phyloP scores from a whole-genome alignment of 495 filamentous ascomycete species.

The Astrothelium subdiscretum region DNA sequence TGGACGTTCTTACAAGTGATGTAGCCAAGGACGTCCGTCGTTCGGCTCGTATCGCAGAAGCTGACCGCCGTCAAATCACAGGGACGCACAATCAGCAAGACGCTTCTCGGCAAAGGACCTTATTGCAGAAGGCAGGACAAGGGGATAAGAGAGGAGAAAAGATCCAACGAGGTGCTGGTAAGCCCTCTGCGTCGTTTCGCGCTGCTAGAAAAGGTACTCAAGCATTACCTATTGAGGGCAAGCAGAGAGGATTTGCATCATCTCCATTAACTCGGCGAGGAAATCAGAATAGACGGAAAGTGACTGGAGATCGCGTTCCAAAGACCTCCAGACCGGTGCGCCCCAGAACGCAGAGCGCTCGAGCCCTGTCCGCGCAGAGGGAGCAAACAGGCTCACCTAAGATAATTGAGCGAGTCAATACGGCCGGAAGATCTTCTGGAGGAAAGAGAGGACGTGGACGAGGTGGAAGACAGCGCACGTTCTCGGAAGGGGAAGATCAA shows the following conservation, averaged over 20 bases:
- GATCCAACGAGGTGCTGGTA: not conserved
- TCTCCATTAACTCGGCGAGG: not conserved
- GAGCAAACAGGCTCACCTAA: not conserved
- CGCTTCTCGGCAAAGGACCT: not conserved
- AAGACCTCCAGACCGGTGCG: not conserved
- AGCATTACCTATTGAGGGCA: not conserved
- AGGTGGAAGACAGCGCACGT: not conserved
- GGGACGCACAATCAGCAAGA: not conserved
- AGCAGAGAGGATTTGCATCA: not conserved
- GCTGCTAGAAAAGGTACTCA: not conserved
- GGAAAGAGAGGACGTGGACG: not conserved
- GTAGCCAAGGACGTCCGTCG: not conserved
- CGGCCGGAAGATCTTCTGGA: not conserved
- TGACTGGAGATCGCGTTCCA: not conserved
- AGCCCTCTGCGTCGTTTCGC: not conserved
- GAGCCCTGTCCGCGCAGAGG: not conserved
- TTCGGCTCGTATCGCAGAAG: constrained; percentile 1
- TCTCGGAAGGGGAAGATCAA: not conserved
- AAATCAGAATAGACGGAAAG: constrained; percentile 2
- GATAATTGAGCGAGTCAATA: not conserved
- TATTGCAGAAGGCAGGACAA: not conserved
- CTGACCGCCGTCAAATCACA: not conserved
- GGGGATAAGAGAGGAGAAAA: not conserved
- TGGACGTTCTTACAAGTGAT: not conserved
- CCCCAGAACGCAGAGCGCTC: not conserved